Evolutionary conservation across 2,329 filamentous ascomycete species (phyloP).

Genomic region (Pyrenochaeta sp.): DNA sequence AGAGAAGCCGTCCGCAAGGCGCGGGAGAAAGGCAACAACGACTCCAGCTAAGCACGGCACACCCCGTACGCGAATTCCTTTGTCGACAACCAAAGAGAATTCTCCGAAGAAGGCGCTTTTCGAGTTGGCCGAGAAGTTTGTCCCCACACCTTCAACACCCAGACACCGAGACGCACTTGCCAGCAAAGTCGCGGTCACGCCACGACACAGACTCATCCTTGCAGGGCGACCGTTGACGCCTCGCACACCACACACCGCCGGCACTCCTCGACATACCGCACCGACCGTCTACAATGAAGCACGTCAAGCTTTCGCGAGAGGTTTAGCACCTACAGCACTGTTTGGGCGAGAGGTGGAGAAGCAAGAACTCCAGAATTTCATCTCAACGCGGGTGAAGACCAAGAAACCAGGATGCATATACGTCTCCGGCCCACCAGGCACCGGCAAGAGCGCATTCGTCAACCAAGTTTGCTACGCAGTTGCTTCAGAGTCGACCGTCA

Average conservation of each 20-base stretch:
- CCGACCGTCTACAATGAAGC: slow-evolving; percentile 87
- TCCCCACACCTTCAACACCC: slow-evolving; percentile 71
- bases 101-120: slow-evolving; percentile 58
- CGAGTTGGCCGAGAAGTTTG: slow-evolving; percentile 57
- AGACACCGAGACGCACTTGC: slow-evolving; percentile 81
- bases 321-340: slow-evolving; percentile 76
- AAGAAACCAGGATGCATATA: slow-evolving; percentile 83
- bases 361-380: slow-evolving; percentile 73
- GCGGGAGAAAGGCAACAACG: slow-evolving; percentile 41
- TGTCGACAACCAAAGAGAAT: slow-evolving; percentile 59
- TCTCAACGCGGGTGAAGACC: slow-evolving; percentile 68
- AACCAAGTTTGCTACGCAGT: slow-evolving; percentile 76
- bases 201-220: slow-evolving; percentile 83
- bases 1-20: slow-evolving; percentile 46
- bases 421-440: slow-evolving; percentile 93
- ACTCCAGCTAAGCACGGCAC: slow-evolving; percentile 60
- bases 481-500: slow-evolving; percentile 62
- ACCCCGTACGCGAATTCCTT: slow-evolving; percentile 51
- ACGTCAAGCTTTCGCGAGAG: slow-evolving; percentile 85
- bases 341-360: slow-evolving; percentile 78
- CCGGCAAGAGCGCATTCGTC: slow-evolving; percentile 95
- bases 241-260: slow-evolving; percentile 77
- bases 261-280: slow-evolving; percentile 69
- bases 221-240: slow-evolving; percentile 78
- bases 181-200: slow-evolving; percentile 75